Evolutionary conservation across 345 rosid genomes (phyloP).

Genomic region (Eucalyptus shirleyi): DNA sequence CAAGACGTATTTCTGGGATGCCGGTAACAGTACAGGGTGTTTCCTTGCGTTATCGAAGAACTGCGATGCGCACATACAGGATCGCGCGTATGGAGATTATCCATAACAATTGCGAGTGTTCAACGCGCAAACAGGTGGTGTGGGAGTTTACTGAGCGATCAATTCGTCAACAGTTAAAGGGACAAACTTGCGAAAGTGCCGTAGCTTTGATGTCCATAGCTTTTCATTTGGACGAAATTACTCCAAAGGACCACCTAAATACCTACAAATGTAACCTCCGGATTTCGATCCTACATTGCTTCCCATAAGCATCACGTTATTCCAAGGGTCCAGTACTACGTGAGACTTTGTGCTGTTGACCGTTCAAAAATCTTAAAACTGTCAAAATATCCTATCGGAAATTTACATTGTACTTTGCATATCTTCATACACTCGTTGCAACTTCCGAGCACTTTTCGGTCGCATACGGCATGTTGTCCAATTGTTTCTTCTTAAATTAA

Average conservation of each 20-base stretch:
- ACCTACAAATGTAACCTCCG: not conserved
- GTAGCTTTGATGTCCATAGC: not conserved
- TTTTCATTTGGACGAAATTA: not conserved
- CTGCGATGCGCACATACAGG: accelerated
- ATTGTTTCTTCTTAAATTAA: not conserved
- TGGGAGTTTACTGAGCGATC: too few species aligned
- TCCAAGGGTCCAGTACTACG: not conserved
- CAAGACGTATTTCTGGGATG: not conserved
- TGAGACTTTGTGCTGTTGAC: not conserved
- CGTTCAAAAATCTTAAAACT: not conserved
- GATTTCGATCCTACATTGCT: not conserved
- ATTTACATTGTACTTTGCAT: not conserved
- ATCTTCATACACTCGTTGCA: not conserved
- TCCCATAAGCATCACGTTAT: not conserved
- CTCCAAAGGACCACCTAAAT: not conserved
- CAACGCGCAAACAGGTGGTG: not conserved
- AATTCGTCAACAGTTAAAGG: not conserved
- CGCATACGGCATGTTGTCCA: not conserved
- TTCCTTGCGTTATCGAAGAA: not conserved
- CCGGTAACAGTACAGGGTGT: not conserved
- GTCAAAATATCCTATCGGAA: not conserved
- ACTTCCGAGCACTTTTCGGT: not conserved
- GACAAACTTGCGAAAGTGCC: not conserved
- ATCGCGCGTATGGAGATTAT: not conserved
- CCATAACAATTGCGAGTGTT: not conserved